These are phyloP conservation scores for Penicillium goetzii DNA, from an alignment of 495 filamentous ascomycete genomes.

Conservation along the genomic window DNA sequence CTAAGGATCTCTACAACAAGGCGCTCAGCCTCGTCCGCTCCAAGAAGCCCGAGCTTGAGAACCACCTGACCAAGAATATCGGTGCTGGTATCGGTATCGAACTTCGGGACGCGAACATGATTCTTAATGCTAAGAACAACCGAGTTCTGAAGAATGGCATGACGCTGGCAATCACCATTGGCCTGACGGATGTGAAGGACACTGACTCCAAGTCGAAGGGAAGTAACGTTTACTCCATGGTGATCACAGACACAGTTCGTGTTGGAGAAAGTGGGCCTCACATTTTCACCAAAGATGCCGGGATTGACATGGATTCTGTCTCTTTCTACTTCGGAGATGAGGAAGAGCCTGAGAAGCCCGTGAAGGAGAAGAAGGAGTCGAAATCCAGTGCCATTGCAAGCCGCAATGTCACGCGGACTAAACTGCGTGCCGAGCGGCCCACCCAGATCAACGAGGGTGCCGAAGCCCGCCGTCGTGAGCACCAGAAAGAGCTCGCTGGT, in stretches of 20 bases:
- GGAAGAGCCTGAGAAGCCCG: slow-evolving; percentile 64
- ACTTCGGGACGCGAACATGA: slow-evolving; percentile 75
- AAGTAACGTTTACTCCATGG: slow-evolving; percentile 82
- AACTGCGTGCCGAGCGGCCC: slow-evolving; percentile 86
- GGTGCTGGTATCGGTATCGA: slow-evolving; percentile 93
- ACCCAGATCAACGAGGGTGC: slow-evolving; percentile 87
- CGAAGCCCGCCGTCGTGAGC: slow-evolving; percentile 83
- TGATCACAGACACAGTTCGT: slow-evolving; percentile 91
- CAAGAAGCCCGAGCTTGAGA: slow-evolving; percentile 92
- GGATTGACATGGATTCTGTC: slow-evolving; percentile 85
- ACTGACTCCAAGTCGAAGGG: slow-evolving; percentile 78
- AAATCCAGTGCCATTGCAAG: slow-evolving; percentile 82
- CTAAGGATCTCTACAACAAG: slow-evolving; percentile 91
- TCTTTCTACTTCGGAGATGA: slow-evolving; percentile 98
- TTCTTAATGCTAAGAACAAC: slow-evolving; percentile 82
- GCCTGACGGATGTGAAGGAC: slow-evolving; percentile 86
- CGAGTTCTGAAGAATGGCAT: slow-evolving; percentile 90
- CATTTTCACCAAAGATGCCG: slow-evolving; percentile 90
- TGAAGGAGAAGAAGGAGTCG: slow-evolving; percentile 77
- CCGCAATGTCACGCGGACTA: slow-evolving; percentile 91
- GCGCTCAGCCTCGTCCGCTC: slow-evolving; percentile 74
- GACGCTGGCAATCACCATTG: slow-evolving; percentile 87
- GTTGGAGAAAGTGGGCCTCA: slow-evolving; percentile 72
- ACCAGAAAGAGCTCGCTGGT: slow-evolving; percentile 85
- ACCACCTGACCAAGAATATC: slow-evolving; percentile 87